Base-by-base conservation (phyloP, 768 basidiomycete genomes). In the Leccinum fibrillosum region DNA sequence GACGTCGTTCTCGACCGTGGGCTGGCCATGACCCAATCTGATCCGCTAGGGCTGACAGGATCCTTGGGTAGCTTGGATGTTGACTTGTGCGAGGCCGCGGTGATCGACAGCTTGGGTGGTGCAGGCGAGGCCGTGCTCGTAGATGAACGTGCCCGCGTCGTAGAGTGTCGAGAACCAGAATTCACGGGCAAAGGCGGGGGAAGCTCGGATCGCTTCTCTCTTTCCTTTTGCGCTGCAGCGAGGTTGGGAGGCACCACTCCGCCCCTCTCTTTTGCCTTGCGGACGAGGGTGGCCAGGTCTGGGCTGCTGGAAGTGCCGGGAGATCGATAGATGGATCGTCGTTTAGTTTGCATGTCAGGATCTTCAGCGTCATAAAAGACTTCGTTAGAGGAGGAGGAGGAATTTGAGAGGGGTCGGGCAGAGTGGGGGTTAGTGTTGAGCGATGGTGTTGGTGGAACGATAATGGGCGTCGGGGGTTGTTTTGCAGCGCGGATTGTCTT, bases 241-340 rank as follows among this genome's bases (percentile, higher is more conserved):
- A 72, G 66, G 70, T 59, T 58, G 63, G 70, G 35, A 13, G 71
- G 68, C 23, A 81, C 66, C 42, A 77, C 74, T 0, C 77, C 80
- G 19, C 84, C 84, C 52, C 81, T 77, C 66, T 88, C 89, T 73
- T 87, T 92, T 15, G 90, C 88, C 74, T 94, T 94, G 60, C 88
- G 81, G 54, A 94, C 72, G 54, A 97, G 79, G 10, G 92, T 94
- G 4, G 92, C 92, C 21, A 97, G 79, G 74, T 98, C 94, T 26
- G 94, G 95, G 68, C 89, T 93, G 65, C 90, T 92, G 34, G 93
- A 89, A 8, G 92, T 95, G 45, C 93, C 94, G 11, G 90, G 81
- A 19, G 90, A 88, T 57, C 94, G 81, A 71, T 94, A 94, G 77
- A 97, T 84, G 61, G 89, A 91, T 52, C 92, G 83, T 48, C 92